These are phyloP conservation scores for Glycine tomentella DNA, from an alignment of 306 rosid genomes.

Conservation along the genomic window DNA sequence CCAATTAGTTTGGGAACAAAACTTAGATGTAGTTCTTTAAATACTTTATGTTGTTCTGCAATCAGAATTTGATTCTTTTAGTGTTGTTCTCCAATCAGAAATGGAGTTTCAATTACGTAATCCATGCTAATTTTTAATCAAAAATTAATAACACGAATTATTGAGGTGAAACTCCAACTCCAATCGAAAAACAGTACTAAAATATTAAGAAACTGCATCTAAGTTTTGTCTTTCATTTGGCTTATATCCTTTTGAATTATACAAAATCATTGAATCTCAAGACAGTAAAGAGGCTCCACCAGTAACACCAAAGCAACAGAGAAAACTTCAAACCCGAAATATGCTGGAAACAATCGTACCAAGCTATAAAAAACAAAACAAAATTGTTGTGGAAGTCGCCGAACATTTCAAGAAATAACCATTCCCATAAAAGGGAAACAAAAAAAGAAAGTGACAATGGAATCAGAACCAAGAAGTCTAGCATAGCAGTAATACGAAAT, in stretches of 20 bases:
- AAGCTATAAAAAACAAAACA: not conserved
- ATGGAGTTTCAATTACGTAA: not conserved
- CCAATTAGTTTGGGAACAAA: not conserved
- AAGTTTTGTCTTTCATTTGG: not conserved
- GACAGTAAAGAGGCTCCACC: not conserved
- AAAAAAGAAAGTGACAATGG: not conserved
- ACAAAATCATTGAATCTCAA: not conserved
- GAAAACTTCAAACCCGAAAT: not conserved
- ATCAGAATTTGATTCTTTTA: not conserved
- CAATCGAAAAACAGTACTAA: not conserved
- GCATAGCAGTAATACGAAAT: not conserved
- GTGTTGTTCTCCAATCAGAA: not conserved
- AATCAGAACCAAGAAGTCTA: not conserved
- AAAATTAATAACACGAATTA: not conserved
- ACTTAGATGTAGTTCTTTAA: not conserved
- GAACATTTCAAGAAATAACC: not conserved
- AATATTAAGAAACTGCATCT: not conserved
- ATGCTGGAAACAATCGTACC: not conserved
- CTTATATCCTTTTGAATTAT: slow-evolving; percentile 2
- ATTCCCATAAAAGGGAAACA: not conserved
- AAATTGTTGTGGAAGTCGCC: not conserved
- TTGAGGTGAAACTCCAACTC: not conserved
- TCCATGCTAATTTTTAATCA: not conserved
- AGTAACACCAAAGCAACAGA: not conserved
- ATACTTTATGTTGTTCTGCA: not conserved